Evolutionary conservation across 768 basidiomycete species (phyloP), one percentile per base, ranked within the genome.

Genomic region (Russula vinacea): DNA sequence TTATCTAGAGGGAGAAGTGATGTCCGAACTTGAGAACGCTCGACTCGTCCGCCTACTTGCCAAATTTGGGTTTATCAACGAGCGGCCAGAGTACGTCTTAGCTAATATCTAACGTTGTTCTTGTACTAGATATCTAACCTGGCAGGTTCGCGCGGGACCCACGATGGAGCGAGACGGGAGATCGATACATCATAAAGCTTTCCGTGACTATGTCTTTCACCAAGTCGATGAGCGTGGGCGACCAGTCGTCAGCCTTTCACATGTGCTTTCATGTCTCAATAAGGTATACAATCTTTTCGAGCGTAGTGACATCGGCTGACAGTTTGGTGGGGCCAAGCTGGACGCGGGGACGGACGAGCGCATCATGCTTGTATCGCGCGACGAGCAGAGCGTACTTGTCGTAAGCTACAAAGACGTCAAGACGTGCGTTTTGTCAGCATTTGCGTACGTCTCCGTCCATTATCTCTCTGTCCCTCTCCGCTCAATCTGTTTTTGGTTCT

Each of bases 41-140:
- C 82, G 97, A 32, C 79, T 98, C 11, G 90, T 98, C 35, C 82
- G 97, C 54, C 75, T 98, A 56, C 77, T 98, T 65, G 87, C 87
- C 74, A 99, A 98, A 77, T 88, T 99, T 70, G 94, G 94, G 0
- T 98, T 99, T 75, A 98, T 99, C 78, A 98, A 98, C 73, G 97
- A 99, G 73, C 83, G 97, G n/a, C 96, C 97, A 3, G 97, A 98
- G 94, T 98, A 72, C 60, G 91, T 82, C 7, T 19, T 26, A 40
- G 8, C 50, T 47, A 60, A 26, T 45, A 10, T n/a, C 29, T 32
- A 17, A 22, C 19, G 16, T 10, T 47, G 22, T 44, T 60, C 39
- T 50, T 49, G 19, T 17, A 37, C 40, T 40, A 29, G 51, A 37
- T 35, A 35, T 33, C 17, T 26, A 17, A 50, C 11, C 29, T n/a